These are phyloP conservation scores for Phoenix roebelenii DNA, from an alignment of 176 grass and related monocot species.

Conservation along the genomic window DNA sequence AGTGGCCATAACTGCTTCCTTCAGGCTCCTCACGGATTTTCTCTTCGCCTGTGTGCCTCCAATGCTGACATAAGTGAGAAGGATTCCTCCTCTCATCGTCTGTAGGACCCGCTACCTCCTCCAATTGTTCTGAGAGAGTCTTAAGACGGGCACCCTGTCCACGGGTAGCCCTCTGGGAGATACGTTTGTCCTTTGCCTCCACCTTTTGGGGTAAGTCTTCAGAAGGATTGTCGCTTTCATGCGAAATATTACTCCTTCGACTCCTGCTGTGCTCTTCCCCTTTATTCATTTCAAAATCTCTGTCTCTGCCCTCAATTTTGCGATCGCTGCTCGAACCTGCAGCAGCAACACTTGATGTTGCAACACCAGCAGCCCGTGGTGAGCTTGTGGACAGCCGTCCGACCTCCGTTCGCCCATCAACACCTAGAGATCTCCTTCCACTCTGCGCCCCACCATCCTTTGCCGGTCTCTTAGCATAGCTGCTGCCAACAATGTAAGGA, in stretches of 20 bases:
- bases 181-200: background rate
- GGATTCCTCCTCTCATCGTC: background rate
- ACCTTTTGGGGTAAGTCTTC: background rate
- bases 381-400: conserved; percentile 5
- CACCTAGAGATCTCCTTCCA: conserved; percentile 4
- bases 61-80: background rate
- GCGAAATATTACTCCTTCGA: background rate
- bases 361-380: background rate
- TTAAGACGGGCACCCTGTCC: background rate
- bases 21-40: background rate
- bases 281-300: background rate
- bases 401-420: background rate
- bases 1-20: background rate
- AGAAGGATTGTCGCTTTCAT: background rate
- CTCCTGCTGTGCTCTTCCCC: background rate
- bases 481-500: conserved; percentile 1
- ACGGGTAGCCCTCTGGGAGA: background rate
- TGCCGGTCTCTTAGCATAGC: conserved; percentile 4
- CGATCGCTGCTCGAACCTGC: background rate
- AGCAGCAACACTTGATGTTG: conserved; percentile 3
- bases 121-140: conserved; percentile 6
- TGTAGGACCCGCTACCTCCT: background rate
- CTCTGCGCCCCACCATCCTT: conserved; percentile 7
- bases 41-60: background rate
- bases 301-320: background rate